Conservation (phyloP, 768 basidiomycete species). For the Russula griseocarnosa region DNA sequence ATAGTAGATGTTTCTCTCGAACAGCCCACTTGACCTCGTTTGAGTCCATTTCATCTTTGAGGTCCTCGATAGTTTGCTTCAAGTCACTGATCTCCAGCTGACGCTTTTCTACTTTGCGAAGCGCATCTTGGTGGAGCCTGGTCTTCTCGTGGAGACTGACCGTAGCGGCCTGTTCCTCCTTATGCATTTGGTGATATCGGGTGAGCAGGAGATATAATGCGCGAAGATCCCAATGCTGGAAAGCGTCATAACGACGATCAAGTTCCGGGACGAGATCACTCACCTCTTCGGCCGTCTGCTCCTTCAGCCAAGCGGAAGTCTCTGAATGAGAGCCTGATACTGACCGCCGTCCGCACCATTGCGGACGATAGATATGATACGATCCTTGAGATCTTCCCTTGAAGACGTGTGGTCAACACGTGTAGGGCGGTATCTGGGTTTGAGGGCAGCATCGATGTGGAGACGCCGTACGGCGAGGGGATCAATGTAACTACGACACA, state of each 20-base stretch:
- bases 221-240: slow-evolving; percentile 28
- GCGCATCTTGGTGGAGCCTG: slow-evolving; percentile 24
- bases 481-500: slow-evolving; percentile 26
- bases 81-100: slow-evolving; percentile 14
- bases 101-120: slow-evolving; percentile 17
- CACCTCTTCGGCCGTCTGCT: slow-evolving; percentile 24
- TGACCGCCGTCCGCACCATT: slow-evolving; percentile 26
- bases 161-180: slow-evolving; percentile 27
- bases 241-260: not conserved
- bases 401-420: slow-evolving; percentile 11
- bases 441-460: slow-evolving; percentile 23
- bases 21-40: slow-evolving; percentile 21
- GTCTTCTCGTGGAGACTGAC: slow-evolving; percentile 24
- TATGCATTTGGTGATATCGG: slow-evolving; percentile 29
- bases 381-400: slow-evolving; percentile 24
- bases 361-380: slow-evolving; percentile 26
- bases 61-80: slow-evolving; percentile 19
- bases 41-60: slow-evolving; percentile 21
- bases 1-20: slow-evolving; percentile 20
- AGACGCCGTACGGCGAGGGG: slow-evolving; percentile 24
- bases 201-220: slow-evolving; percentile 27
- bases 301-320: slow-evolving; percentile 26
- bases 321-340: slow-evolving; percentile 27
- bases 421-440: slow-evolving; percentile 14
- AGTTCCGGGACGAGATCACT: not conserved